Evolutionary conservation across 2,329 filamentous ascomycete species (phyloP).

Genomic region (Penicillium corylophilum): DNA sequence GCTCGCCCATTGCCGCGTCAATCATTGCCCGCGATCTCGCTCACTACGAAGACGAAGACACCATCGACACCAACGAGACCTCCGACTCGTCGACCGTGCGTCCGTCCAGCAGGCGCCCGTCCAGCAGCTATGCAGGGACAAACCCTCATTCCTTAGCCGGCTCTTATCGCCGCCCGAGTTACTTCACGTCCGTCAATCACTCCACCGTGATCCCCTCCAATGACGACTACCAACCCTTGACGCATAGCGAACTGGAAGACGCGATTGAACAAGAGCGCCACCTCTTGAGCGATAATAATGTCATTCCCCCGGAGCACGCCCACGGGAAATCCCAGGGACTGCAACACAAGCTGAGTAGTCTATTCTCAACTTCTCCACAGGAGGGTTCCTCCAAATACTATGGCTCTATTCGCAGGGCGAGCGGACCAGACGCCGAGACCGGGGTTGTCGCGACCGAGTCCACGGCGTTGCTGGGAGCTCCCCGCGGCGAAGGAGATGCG

Average conservation of each 20-base stretch:
- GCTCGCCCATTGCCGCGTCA: constrained; percentile 66
- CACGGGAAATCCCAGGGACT: constrained; percentile 16
- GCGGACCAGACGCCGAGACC: constrained; percentile 8
- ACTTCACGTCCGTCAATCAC: constrained; percentile 69
- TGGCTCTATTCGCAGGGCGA: constrained; percentile 3
- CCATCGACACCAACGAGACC: constrained; percentile 39
- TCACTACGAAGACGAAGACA: constrained; percentile 60
- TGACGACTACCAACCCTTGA: constrained; percentile 46
- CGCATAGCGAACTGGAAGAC: constrained; percentile 54
- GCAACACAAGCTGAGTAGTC: constrained; percentile 27
- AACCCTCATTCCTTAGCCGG: constrained; percentile 55
- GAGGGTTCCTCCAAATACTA: constrained; percentile 10
- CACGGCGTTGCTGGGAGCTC: constrained; percentile 48
- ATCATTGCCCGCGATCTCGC: constrained; percentile 67
- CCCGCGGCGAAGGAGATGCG: constrained; percentile 46
- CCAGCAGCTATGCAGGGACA: constrained; percentile 37
- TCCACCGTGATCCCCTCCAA: constrained; percentile 63
- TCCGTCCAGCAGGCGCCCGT: constrained; percentile 41
- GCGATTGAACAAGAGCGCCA: constrained; percentile 58
- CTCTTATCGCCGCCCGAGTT: constrained; percentile 74
- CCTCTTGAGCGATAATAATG: constrained; percentile 59
- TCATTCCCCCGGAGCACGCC: constrained; percentile 56
- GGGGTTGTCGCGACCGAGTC: constrained; percentile 40
- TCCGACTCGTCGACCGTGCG: constrained; percentile 43
- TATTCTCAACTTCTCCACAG: constrained; percentile 20